Percentiles rank a stretch among this genome's conserved stretches.
These are phyloP conservation scores for Phytopythium chamaehyphon DNA, from an alignment of 352 stramenopile species.

Conservation along the genomic window DNA sequence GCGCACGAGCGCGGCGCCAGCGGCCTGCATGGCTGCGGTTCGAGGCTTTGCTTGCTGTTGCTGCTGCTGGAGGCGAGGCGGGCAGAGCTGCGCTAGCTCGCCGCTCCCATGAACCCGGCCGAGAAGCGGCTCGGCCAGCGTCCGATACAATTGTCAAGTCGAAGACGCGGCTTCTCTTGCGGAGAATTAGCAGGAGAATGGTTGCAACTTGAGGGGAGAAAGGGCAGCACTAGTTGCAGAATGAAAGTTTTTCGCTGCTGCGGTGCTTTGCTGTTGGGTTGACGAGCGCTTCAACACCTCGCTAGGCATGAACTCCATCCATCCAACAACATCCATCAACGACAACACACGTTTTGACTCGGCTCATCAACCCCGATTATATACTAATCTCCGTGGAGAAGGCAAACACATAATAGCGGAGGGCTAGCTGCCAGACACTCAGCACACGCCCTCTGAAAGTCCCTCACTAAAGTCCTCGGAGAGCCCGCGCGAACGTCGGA, in stretches of 20 bases:
- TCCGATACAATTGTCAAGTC: conserved; percentile 2
- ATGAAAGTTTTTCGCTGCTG: background rate
- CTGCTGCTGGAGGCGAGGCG: background rate
- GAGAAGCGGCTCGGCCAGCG: background rate
- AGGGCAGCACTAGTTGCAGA: background rate
- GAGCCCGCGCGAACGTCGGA: conserved; percentile 54
- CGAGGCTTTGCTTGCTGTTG: background rate
- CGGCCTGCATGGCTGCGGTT: background rate
- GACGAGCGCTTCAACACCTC: no score
- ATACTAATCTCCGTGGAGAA: no score
- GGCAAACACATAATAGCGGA: background rate
- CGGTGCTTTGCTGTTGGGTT: no score
- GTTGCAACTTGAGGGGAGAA: conserved; percentile 7
- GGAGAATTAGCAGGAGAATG: background rate
- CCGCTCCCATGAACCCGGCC: background rate
- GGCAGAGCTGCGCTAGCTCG: background rate
- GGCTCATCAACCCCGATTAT: no score
- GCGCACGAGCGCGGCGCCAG: conserved; percentile 16
- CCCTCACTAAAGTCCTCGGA: conserved; percentile 76
- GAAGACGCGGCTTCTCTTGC: background rate
- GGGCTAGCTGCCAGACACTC: conserved; percentile 7
- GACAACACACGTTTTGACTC: no score
- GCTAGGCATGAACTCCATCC: no score
- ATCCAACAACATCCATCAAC: no score
- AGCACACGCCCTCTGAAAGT: conserved; percentile 79